phyloP scores from a whole-genome alignment of 2,329 filamentous ascomycete species.

The Colletotrichum brevisporum region DNA sequence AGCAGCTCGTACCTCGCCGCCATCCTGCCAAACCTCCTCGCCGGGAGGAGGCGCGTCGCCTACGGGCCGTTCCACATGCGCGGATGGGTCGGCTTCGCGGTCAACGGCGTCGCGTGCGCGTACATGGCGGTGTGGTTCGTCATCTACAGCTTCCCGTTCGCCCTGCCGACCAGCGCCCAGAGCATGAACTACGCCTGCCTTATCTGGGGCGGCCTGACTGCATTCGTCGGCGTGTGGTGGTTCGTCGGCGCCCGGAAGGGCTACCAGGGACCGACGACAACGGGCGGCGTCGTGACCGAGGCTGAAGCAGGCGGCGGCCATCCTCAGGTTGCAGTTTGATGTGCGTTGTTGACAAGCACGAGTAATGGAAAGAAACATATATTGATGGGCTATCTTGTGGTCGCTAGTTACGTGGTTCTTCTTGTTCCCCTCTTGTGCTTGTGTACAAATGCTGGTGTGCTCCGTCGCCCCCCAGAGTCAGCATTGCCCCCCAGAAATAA shows the following conservation, averaged over 20 bases:
- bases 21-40: conserved; percentile 71
- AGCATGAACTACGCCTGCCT: conserved; percentile 68
- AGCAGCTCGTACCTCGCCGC: conserved; percentile 72
- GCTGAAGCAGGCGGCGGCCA: background rate
- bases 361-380: background rate
- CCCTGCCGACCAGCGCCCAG: conserved; percentile 58
- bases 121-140: conserved; percentile 75
- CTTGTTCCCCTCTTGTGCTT: too few relatives aligned
- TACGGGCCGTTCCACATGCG: conserved; percentile 73
- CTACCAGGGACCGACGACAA: conserved; percentile 43
- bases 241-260: conserved; percentile 46
- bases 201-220: conserved; percentile 59
- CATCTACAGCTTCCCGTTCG: conserved; percentile 73
- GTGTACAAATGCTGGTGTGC: too few relatives aligned
- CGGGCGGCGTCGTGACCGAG: conserved; percentile 29
- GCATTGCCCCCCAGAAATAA: too few relatives aligned
- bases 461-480: too few relatives aligned
- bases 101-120: conserved; percentile 66
- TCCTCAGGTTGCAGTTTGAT: background rate
- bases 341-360: background rate
- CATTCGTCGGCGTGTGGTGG: conserved; percentile 59
- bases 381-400: too few relatives aligned
- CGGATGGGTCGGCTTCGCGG: conserved; percentile 59
- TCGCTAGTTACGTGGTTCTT: too few relatives aligned
- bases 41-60: conserved; percentile 50